Evolutionary conservation across 2,329 filamentous ascomycete species (phyloP), one percentile per base, ranked within the genome.

Genomic region (Cladosporium sp.): DNA sequence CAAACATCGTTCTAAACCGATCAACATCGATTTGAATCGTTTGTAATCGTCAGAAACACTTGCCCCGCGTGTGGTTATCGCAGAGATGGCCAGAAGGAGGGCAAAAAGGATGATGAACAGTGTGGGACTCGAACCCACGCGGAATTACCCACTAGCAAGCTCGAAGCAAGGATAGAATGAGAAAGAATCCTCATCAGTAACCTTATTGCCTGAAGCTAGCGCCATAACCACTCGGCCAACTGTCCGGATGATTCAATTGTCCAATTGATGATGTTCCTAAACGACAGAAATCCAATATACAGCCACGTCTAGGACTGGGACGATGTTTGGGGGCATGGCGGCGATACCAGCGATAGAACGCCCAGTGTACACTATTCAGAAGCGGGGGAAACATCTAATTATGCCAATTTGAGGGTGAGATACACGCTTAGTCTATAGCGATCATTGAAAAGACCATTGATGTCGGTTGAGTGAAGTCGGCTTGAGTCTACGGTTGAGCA

Each of bases 91-190:
- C 2, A 4, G 7, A 28, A 28, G 7, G 7, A 4, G 16, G 18
- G 5, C 16, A 39, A 39, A n/a, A 43, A 21, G 6, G 2, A 56
- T 32, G 3, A 7, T 57, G 54, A 57, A 14, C 32, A 39, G 23
- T 25, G 54, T 57, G 30, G 54, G 32, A 57, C 21, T 64, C 63
- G 63, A 64, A 64, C 63, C 63, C 63, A 64, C 63, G 63, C 39
- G 28, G 26, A 36, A 58, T 64, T 21, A 53, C 23, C 39, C 39
- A 64, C 62, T 58, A 64, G 62, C 58, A 60, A 13, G 13, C 14
- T 7, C 30, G 18, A 10, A 21, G 5, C 30, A 32, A 32, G 30
- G 30, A 10, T 10, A 4, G 10, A 8, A 32, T 32, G 30, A 11
- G 5, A 11, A 32, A 11, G 5, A 11, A 32, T 32, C 30, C 30